Base-by-base conservation (phyloP, 352 stramenopile genomes). In the Sclerospora graminicola region DNA sequence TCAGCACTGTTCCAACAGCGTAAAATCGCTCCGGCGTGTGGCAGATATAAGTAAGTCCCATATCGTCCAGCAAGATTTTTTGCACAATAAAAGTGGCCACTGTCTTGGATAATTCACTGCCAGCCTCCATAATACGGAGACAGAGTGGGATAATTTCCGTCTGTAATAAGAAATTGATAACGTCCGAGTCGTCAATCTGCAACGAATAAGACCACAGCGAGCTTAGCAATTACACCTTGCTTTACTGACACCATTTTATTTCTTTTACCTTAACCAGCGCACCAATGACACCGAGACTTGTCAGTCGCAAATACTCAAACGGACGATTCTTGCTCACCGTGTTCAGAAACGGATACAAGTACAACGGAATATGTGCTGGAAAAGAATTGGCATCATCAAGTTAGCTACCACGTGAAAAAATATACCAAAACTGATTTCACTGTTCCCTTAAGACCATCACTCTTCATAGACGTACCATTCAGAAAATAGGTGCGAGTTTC, bases 121-220 rank as follows among this genome's bases (percentile, higher is more conserved):
- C 96, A 14, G 93, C 95, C 59, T 99, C 96, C 96, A 99, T 99
- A 50, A 99, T 99, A 29, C 96, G 81, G 13, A 99, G 72, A 62
- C 95, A 98, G 0, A 99, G 69, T 15, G 96, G 96, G 67, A 99
- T 99, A 50, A 99, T 99, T 72, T 99, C 96, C 15, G 96, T 99
- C 46, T 97, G 93, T n/a, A 99, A 64, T 21, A 99, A 59, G 49
- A 99, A 99, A 49, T 96, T 97, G 63, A 99, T 98, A 2, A 99
- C 95, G 45, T 98, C 94, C 27, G 89, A 82, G 76, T 99, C 96
- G 61, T 99, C 95, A 61, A 98, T 96, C 85, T 91, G 27, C 13
- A 39, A 38, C 20, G 20, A 41, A 20, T 33, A 39, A 41, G 27
- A 30, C 44, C 9, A 31, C 32, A 26, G 43, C 10, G 20, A 24